Evolutionary conservation across 1,284 basidiomycete genomes (phyloP).

Genomic region (Cutaneotrichosporon cavernicola): DNA sequence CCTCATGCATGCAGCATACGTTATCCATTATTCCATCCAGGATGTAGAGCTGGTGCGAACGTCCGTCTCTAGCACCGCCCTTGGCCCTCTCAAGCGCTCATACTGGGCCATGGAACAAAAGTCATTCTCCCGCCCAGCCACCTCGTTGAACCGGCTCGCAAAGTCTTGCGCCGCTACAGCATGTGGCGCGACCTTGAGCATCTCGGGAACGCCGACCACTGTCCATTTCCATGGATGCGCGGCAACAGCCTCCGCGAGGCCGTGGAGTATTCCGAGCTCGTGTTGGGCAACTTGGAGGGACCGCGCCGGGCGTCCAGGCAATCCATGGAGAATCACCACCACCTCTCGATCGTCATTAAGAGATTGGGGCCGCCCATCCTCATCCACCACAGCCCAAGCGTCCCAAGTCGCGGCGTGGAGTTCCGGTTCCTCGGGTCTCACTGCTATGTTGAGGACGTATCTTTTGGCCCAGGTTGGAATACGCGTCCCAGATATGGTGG

Average conservation of each 20-base stretch:
- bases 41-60: too few species aligned
- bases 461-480: neutral
- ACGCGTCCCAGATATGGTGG: neutral
- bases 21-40: too few species aligned
- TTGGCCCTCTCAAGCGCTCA: neutral
- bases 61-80: neutral
- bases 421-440: neutral
- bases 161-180: neutral
- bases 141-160: too few species aligned
- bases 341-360: neutral
- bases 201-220: neutral
- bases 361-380: neutral
- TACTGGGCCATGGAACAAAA: neutral
- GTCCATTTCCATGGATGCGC: conserved; percentile 2
- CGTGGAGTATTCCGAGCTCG: neutral
- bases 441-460: neutral
- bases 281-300: neutral
- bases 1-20: too few species aligned
- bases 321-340: neutral
- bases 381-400: neutral
- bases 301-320: neutral
- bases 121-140: neutral
- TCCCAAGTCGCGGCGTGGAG: conserved; percentile 2
- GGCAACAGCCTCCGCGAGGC: neutral
- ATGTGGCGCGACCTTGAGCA: neutral